Conservation (phyloP, 352 stramenopile genomes). For the Phytophthora niederhauseri region DNA sequence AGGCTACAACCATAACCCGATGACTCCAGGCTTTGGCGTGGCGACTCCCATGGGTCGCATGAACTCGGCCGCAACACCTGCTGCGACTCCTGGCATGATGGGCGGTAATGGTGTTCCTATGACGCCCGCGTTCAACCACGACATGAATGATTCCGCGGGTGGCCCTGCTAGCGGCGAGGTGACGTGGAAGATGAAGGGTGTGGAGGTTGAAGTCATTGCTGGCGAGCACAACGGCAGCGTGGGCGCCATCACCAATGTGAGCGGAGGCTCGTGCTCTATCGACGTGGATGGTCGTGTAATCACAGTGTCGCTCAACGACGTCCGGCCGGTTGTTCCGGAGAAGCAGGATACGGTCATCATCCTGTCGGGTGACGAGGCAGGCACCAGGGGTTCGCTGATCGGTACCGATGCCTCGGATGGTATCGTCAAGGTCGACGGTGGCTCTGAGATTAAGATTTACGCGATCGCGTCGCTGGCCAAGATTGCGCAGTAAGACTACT, state of each 20-base stretch:
- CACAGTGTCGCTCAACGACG: conserved; percentile 64
- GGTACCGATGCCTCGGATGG: conserved; percentile 87
- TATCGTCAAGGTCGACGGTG: conserved; percentile 90
- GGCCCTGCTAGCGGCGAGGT: conserved; percentile 62
- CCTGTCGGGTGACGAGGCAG: conserved; percentile 84
- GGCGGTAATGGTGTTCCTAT: conserved; percentile 66
- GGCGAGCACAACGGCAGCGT: conserved; percentile 74
- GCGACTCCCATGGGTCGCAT: conserved; percentile 81
- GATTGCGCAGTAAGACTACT: conserved; percentile 73
- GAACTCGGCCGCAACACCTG: conserved; percentile 66
- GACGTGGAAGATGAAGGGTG: conserved; percentile 90
- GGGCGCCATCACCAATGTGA: conserved; percentile 80
- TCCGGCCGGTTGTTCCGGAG: conserved; percentile 81
- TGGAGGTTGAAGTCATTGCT: conserved; percentile 79
- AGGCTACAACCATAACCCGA: conserved; percentile 88
- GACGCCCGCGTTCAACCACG: conserved; percentile 75
- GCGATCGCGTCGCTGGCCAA: conserved; percentile 82
- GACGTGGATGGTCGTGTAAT: conserved; percentile 81
- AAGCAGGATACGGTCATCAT: conserved; percentile 91
- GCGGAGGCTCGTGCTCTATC: conserved; percentile 72
- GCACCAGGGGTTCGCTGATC: conserved; percentile 84
- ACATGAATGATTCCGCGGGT: conserved; percentile 46
- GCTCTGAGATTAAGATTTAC: conserved; percentile 92
- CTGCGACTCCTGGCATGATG: conserved; percentile 80
- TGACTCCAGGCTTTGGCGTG: conserved; percentile 85